Conservation (phyloP, 2,329 filamentous ascomycete species). For the Claviceps pusilla region DNA sequence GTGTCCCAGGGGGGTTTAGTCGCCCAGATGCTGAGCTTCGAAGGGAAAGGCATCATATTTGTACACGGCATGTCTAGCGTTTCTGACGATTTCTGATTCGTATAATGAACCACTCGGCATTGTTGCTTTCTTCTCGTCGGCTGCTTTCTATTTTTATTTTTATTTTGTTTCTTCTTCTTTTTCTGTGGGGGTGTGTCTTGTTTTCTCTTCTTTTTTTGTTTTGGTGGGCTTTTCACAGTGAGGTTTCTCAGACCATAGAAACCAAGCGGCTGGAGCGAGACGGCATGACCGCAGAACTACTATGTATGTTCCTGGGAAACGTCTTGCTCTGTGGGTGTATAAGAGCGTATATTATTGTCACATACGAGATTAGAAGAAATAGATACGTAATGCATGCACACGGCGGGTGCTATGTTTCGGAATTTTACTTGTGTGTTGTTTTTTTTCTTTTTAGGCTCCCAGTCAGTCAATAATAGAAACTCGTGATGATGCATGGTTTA, state of each 20-base stretch:
- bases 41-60: conserved; percentile 5
- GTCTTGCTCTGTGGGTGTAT: not conserved
- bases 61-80: conserved; percentile 11
- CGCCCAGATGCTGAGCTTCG: too few relatives aligned
- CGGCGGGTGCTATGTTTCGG: not conserved
- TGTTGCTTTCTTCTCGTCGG: not conserved
- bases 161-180: not conserved
- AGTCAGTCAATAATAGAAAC: too few relatives aligned
- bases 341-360: conserved; percentile 4
- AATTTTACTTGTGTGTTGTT: not conserved
- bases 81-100: not conserved
- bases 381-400: not conserved
- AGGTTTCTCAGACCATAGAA: conserved; percentile 1
- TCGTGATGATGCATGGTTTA: too few relatives aligned
- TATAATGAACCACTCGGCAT: not conserved
- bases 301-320: not conserved
- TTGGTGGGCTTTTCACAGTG: not conserved
- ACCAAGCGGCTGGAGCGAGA: not conserved
- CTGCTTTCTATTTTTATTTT: not conserved
- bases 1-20: too few relatives aligned
- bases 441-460: not conserved
- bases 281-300: not conserved
- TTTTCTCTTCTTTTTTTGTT: not conserved
- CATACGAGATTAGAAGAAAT: conserved; percentile 1
- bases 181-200: not conserved